A percentile compares a stretch with the other conserved stretches of the same genome.
Conservation (phyloP, 305 asterid genomes). For the Fraxinus ornus region DNA sequence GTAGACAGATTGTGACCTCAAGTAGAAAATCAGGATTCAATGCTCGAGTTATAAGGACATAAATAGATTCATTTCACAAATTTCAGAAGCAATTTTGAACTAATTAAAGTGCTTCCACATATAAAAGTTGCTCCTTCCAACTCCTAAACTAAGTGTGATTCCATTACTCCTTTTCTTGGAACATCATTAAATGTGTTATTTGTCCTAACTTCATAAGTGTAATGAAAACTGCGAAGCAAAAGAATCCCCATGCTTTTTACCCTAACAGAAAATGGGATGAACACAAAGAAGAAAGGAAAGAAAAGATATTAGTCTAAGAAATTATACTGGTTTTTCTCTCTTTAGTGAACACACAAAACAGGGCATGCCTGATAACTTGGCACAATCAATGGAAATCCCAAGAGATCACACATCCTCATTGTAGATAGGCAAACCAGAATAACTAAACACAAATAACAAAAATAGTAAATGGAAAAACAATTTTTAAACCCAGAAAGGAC, state of each 20-base stretch:
- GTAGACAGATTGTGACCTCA: slow-evolving; percentile 14
- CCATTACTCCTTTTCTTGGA: neutral
- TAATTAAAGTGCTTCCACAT: neutral
- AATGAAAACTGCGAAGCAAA: neutral
- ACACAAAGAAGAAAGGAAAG: neutral
- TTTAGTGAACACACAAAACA: neutral
- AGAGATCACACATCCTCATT: neutral
- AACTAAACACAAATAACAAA: neutral
- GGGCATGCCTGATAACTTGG: neutral
- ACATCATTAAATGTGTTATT: neutral
- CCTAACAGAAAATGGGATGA: neutral
- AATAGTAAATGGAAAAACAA: neutral
- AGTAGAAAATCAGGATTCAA: neutral
- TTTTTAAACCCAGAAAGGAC: neutral
- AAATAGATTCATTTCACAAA: slow-evolving; percentile 11
- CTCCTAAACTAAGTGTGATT: neutral
- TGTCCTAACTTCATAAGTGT: neutral
- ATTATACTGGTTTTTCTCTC: neutral
- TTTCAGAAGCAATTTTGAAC: slow-evolving; percentile 7
- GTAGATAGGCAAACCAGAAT: neutral
- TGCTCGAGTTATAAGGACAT: slow-evolving; percentile 12
- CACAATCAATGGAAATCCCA: neutral
- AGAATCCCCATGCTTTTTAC: neutral
- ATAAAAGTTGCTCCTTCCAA: slow-evolving; percentile 1
- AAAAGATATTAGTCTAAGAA: neutral